Base-by-base conservation (phyloP, 352 stramenopile species). In the Globisporangium viniferum region DNA sequence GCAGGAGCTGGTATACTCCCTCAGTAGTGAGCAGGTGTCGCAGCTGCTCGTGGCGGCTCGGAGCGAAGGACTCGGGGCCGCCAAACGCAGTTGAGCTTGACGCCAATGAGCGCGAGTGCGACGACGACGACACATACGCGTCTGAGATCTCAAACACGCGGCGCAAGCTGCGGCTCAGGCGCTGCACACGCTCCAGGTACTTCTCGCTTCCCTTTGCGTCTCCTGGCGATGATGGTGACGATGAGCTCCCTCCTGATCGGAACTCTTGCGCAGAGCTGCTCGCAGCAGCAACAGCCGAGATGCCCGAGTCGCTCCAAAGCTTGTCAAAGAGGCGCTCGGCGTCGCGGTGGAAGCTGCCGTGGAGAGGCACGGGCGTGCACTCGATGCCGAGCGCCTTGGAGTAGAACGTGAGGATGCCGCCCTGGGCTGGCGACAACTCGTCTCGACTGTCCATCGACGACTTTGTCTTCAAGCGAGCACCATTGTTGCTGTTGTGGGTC, bases 301-400 rank as follows among this genome's bases (percentile, higher is more conserved):
- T 66, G 36, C 78, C 78, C 35, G 78, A 79, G 66, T 86, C 78
- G 31, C 61, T 81, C 82, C 82, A 91, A 18, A 96, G 59, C 54
- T 94, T 94, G 68, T 96, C 88, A 67, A 93, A 93, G 9, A 94
- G 76, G 29, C 87, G 83, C 69, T 95, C 88, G 2, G 86, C 88
- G 48, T 96, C 84, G 36, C 88, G 86, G 61, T 94, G 88, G 53
- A 90, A 96, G 35, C 73, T 88, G 8, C 79, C 78, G 60, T 92
- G 84, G 31, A 94, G 71, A 22, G 88, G 80, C 14, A 94, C 82
- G 5, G 85, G 74, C 5, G 81, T 80, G 66, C 68, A 84, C 56
- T 94, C 84, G 54, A 95, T 78, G 3, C 86, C 86, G 3, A 96
- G 75, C 31, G 86, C 79, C 69, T 91, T 92, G 67, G 81, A 88